These are phyloP conservation scores for Collybiopsis confluens DNA, from an alignment of 768 basidiomycete species.

Conservation along the genomic window DNA sequence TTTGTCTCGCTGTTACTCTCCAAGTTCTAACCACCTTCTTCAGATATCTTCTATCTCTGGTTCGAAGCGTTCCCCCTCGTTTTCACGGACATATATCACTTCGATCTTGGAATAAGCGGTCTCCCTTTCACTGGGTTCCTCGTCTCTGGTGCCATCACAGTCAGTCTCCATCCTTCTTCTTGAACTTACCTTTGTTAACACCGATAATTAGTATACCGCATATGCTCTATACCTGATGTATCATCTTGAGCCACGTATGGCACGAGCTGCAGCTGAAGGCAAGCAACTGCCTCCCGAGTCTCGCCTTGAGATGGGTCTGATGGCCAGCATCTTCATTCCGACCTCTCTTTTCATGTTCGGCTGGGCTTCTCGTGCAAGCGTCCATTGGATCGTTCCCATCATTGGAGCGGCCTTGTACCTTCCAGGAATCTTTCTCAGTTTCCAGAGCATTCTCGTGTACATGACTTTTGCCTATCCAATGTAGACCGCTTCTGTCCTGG, in stretches of 20 bases:
- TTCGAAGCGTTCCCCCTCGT: conserved; percentile 30
- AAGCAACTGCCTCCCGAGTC: conserved; percentile 20
- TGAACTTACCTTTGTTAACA: background rate
- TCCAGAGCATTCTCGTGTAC: conserved; percentile 25
- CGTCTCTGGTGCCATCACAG: conserved; percentile 5
- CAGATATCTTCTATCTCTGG: conserved; percentile 27
- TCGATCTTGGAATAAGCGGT: conserved; percentile 24
- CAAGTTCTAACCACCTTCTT: background rate
- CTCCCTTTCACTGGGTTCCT: conserved; percentile 26
- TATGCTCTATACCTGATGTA: conserved; percentile 20
- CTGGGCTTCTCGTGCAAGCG: conserved; percentile 20
- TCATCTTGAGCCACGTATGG: conserved; percentile 17
- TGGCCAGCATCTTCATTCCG: conserved; percentile 27
- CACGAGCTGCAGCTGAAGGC: conserved; percentile 9
- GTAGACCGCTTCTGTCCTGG: conserved; percentile 27
- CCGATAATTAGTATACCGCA: conserved; percentile 13
- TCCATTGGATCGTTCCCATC: conserved; percentile 32
- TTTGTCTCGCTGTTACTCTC: too few species aligned
- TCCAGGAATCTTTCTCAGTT: conserved; percentile 26
- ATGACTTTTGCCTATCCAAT: conserved; percentile 25
- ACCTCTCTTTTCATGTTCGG: conserved; percentile 30
- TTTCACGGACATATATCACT: conserved; percentile 27
- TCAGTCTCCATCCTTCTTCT: background rate
- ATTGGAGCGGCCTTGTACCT: conserved; percentile 29
- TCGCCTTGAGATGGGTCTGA: conserved; percentile 27